These are phyloP conservation scores for Nakaseomyces kungkrabaensis DNA, from an alignment of 1,139 yeast species.

Conservation along the genomic window DNA sequence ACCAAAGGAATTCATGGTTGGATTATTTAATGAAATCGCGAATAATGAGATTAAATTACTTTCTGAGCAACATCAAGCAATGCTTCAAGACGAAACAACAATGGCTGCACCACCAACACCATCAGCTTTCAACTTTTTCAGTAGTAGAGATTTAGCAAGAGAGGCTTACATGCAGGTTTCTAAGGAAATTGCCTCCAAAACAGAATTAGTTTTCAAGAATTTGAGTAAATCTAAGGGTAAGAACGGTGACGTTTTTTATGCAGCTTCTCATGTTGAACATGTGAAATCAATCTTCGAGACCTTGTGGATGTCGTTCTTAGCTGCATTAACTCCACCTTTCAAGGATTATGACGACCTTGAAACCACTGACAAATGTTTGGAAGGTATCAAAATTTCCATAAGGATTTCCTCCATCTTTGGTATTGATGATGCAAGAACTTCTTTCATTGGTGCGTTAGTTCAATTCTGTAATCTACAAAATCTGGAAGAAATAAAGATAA, in stretches of 20 bases:
- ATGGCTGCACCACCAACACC: slow-evolving; percentile 33
- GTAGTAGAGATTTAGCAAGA: slow-evolving; percentile 63
- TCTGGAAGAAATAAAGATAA: slow-evolving; percentile 64
- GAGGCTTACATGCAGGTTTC: slow-evolving; percentile 92
- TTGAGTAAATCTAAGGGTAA: slow-evolving; percentile 42
- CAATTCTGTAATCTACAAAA: slow-evolving; percentile 78
- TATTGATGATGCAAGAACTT: slow-evolving; percentile 72
- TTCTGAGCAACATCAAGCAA: slow-evolving; percentile 91
- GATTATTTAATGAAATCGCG: slow-evolving; percentile 67
- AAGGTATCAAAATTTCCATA: slow-evolving; percentile 75
- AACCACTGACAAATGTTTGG: slow-evolving; percentile 61
- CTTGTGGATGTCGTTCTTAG: slow-evolving; percentile 93
- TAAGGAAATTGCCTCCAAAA: slow-evolving; percentile 78
- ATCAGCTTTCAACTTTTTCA: slow-evolving; percentile 54
- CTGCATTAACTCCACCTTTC: slow-evolving; percentile 89
- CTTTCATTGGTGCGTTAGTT: slow-evolving; percentile 82
- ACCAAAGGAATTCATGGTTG: slow-evolving; percentile 60
- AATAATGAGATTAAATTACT: slow-evolving; percentile 78
- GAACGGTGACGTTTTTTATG: slow-evolving; percentile 30
- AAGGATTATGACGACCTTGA: slow-evolving; percentile 79
- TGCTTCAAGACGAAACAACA: slow-evolving; percentile 53
- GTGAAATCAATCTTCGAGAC: slow-evolving; percentile 90
- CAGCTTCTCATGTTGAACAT: slow-evolving; percentile 78
- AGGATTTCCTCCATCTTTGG: slow-evolving; percentile 80
- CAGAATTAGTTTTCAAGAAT: slow-evolving; percentile 73